Evolutionary conservation across 345 rosid genomes (phyloP), one percentile per base, ranked within the genome.

Genomic region (Nasturtium officinale): DNA sequence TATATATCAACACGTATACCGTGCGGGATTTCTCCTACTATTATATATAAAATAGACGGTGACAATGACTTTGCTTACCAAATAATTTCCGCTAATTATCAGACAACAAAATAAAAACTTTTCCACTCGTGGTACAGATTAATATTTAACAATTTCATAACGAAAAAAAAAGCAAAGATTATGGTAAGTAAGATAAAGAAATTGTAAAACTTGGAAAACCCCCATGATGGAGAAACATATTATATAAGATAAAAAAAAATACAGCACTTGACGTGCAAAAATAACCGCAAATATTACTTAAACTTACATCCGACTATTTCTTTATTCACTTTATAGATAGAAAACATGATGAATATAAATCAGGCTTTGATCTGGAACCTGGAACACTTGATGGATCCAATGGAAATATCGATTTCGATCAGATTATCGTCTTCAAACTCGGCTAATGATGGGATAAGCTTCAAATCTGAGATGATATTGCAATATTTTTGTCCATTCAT

Each of bases 401-500:
- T 71, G 20, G 87, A 91, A 48, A 91, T 83, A 72, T 89, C 97
- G 68, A 91, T 91, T 83, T 91, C 97, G 43, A 89, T 86, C 77
- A 89, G 68, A 71, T 89, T 91, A n/a, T 91, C 97, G 25, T 91
- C 97, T 66, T 91, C 93, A 75, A 78, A 79, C 83, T 87, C 75
- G 18, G 82, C 81, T 58, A 75, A 85, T 18, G 86, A 47, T 70
- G 89, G 92, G 9, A 87, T 85, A 55, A 85, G 58, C 17, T 38
- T 55, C 23, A 75, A 77, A 69, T 85, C 85, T 74, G 69, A 32
- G 42, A 62, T 60, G 30, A 65, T 40, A 25, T 7, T 21, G 40
- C 71, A 3, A 43, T 71, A 58, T 80, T 15, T 23, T 72, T 21
- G 70, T 60, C 16, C 69, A 65, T 9, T 51, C 23, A 30, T 72